These are phyloP conservation scores for Pterula multifida DNA, from an alignment of 1,284 basidiomycete genomes.

Conservation along the genomic window DNA sequence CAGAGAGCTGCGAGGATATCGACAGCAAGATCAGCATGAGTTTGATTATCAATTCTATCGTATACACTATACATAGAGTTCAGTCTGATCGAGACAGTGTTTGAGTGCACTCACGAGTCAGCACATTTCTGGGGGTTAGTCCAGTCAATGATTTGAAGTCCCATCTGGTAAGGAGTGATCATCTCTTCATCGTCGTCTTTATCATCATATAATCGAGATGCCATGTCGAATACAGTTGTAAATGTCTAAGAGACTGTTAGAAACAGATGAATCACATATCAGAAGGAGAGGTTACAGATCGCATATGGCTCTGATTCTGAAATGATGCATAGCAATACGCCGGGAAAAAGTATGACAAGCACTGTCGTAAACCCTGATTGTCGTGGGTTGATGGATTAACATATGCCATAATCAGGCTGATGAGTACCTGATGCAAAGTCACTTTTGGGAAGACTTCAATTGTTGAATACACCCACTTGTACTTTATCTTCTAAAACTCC, in stretches of 20 bases:
- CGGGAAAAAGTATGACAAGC: constrained; percentile 92
- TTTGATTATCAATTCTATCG: constrained; percentile 28
- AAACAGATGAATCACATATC: constrained; percentile 1
- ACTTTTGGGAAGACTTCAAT: background rate
- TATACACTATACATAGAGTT: constrained; percentile 15
- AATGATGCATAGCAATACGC: constrained; percentile 84
- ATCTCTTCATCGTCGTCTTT: constrained; percentile 71
- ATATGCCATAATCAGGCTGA: constrained; percentile 73
- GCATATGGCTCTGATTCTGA: constrained; percentile 71
- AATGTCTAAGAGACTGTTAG: constrained; percentile 46
- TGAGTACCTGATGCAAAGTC: constrained; percentile 47
- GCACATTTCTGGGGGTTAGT: constrained; percentile 78
- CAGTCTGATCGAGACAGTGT: no score
- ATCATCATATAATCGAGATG: constrained; percentile 59
- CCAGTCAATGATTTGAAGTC: constrained; percentile 85
- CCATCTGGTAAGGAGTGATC: constrained; percentile 73
- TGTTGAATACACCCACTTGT: constrained; percentile 31
- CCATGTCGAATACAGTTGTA: constrained; percentile 60
- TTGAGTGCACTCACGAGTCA: constrained; percentile 20
- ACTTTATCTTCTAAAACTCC: constrained; percentile 67
- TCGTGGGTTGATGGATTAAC: constrained; percentile 78
- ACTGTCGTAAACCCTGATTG: constrained; percentile 86
- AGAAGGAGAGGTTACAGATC: constrained; percentile 35
- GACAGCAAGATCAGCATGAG: constrained; percentile 74
- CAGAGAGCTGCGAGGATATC: constrained; percentile 62